A percentile compares a stretch with the other conserved stretches of the same genome.
Evolutionary conservation across 305 asterid species (phyloP).

Genomic region (Solanum hybrid): DNA sequence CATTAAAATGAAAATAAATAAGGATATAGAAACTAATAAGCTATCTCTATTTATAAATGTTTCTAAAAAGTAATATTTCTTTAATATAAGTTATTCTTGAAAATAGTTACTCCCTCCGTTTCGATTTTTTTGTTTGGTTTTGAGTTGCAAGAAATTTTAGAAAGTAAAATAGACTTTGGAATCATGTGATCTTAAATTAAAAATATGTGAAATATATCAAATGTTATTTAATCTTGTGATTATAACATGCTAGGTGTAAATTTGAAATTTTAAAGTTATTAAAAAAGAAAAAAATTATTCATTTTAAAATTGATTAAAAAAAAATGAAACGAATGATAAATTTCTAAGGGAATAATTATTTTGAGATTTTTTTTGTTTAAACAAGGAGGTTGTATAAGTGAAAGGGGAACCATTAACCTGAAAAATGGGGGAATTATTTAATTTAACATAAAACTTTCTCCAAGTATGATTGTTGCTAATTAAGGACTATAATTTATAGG

Average conservation of each 20-base stretch:
- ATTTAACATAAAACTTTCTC: neutral
- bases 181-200: neutral
- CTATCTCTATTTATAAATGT: neutral
- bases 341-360: no score
- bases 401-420: neutral
- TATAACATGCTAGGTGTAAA: neutral
- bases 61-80: neutral
- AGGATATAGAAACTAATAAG: no score
- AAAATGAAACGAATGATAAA: neutral
- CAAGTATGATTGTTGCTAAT: neutral
- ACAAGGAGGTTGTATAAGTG: neutral
- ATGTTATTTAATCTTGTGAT: neutral
- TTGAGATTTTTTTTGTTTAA: no score
- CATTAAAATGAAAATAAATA: no score
- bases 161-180: neutral
- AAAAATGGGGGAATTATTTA: neutral
- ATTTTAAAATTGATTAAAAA: neutral
- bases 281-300: neutral
- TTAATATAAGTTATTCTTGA: neutral
- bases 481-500: neutral
- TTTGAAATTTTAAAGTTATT: neutral
- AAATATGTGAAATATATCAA: neutral
- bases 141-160: neutral
- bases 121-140: fast-evolving
- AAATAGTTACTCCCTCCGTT: neutral